Evolutionary conservation across 2,329 filamentous ascomycete species (phyloP).

Genomic region (Aspergillus terreus): DNA sequence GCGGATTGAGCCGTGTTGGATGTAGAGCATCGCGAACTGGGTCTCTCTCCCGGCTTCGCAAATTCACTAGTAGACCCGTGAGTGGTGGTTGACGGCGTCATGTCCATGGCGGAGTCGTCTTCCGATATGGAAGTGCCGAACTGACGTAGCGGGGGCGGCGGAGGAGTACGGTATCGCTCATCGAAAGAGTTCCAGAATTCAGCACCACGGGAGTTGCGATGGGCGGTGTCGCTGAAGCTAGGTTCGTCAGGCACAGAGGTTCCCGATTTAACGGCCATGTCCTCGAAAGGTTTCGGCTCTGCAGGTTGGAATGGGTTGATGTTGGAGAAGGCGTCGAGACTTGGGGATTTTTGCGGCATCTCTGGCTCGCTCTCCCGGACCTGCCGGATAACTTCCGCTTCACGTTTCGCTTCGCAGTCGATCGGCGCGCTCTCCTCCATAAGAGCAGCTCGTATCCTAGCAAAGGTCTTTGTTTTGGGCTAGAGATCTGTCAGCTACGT

Average conservation of each 20-base stretch:
- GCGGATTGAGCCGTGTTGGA: constrained; percentile 41
- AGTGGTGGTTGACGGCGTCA: constrained; percentile 34
- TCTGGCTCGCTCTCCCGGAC: constrained; percentile 84
- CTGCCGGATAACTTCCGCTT: constrained; percentile 93
- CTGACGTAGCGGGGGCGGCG: constrained; percentile 57
- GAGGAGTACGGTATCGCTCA: constrained; percentile 63
- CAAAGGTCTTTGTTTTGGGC: constrained; percentile 96
- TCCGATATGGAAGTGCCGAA: constrained; percentile 47
- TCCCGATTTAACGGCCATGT: constrained; percentile 22
- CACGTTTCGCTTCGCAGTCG: constrained; percentile 82
- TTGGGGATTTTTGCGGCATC: constrained; percentile 42
- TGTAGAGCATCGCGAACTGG: constrained; percentile 38
- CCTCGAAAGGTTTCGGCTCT: constrained; percentile 15
- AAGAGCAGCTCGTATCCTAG: constrained; percentile 83
- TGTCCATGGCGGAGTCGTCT: constrained; percentile 38
- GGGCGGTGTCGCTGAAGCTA: constrained; percentile 71
- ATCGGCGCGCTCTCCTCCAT: constrained; percentile 83
- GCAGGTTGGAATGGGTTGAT: constrained; percentile 42
- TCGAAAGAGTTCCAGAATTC: constrained; percentile 80
- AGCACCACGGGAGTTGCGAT: constrained; percentile 67
- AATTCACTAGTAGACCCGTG: constrained; percentile 23
- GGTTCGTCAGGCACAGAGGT: constrained; percentile 54
- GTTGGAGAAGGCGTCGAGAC: constrained; percentile 42
- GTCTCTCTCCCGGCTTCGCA: constrained; percentile 31
- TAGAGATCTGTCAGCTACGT: constrained; percentile 33